Percentiles rank a stretch among this genome's conserved stretches.
Conservation (phyloP, 2,329 filamentous ascomycete species). For the Nemania sp. region DNA sequence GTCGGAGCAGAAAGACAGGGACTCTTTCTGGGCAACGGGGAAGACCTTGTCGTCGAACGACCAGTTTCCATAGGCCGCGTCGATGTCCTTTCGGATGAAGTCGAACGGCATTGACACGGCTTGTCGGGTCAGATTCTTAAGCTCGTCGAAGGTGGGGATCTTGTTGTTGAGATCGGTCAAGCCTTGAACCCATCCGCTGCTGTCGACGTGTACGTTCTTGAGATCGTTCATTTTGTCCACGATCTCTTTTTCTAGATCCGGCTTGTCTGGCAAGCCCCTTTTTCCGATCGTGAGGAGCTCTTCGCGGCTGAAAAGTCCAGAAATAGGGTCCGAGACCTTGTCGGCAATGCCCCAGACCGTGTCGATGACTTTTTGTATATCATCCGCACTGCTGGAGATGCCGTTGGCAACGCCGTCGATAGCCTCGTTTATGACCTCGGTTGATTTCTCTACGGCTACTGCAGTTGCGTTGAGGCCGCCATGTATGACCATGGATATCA, state of each 20-base stretch:
- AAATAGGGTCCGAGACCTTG: conserved; percentile 42
- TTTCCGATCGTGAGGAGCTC: conserved; percentile 3
- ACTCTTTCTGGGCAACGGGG: conserved; percentile 80
- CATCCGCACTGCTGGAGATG: conserved; percentile 54
- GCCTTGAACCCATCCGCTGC: conserved; percentile 67
- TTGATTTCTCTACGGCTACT: conserved; percentile 44
- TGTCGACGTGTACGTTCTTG: conserved; percentile 68
- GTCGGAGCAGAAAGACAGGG: conserved; percentile 84
- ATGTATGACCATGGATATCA: conserved; percentile 81
- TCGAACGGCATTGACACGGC: conserved; percentile 81
- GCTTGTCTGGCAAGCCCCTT: conserved; percentile 30
- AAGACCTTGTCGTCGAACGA: conserved; percentile 77
- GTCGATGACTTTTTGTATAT: conserved; percentile 59
- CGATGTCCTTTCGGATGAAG: conserved; percentile 72
- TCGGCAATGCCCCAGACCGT: conserved; percentile 61
- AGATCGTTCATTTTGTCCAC: conserved; percentile 52
- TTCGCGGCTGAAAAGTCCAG: conserved; percentile 32
- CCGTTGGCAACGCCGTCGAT: conserved; percentile 46
- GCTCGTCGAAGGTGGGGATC: conserved; percentile 80
- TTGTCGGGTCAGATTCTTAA: conserved; percentile 78
- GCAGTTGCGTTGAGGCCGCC: conserved; percentile 73
- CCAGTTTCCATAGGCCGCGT: conserved; percentile 71
- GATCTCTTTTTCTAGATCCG: conserved; percentile 61
- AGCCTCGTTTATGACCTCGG: conserved; percentile 55
- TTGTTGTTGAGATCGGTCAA: conserved; percentile 74